Base-by-base conservation (phyloP, 1,284 basidiomycete species). In the Tilletia horrida region DNA sequence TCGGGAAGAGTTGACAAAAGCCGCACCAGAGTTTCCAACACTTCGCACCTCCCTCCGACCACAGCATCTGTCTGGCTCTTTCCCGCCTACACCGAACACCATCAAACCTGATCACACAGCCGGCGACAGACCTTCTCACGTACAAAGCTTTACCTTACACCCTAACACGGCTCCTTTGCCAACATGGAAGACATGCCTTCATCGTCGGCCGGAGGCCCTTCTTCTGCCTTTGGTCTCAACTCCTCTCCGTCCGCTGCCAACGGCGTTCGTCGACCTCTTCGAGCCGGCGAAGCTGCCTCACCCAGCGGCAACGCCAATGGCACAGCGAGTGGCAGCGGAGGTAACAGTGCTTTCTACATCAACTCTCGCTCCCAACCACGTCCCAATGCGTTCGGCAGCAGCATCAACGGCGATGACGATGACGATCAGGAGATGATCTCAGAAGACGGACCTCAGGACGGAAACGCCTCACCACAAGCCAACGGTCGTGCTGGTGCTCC, bases 321-420 rank as follows among this genome's bases (percentile, higher is more conserved):
- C 27, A 16, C 9, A 2, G 31, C 55, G 7, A 35, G 31, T 21
- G 31, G 27, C 14, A 40, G 55, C 31, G 55, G 55, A 13, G 55
- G 55, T 9, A 59, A 59, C 55, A 59, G 55, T 59, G 55, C 55
- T 27, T 59, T 59, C 55, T 59, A 59, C 55, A 25, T 59, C 55
- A 59, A 59, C 55, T 59, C 55, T 3, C 23, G 27, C 55, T 6
- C 27, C 55, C 29, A 29, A 9, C 27, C 27, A 25, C 21, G 27
- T 8, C 18, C 23, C 2, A 27, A 27, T 25, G 21, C 23, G 23
- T 52, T 52, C 23, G 50, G 50, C 13, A 40, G 35, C 35, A 40
- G 35, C 35, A 40, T 40, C 35, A 40, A 40, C 35, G 23, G 27
- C 7, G 50, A 48, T 18, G n/a, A 21, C 23, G 50, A 52, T 27